These are phyloP conservation scores for Hippophae rhamnoides DNA, from an alignment of 306 rosid species.

Conservation along the genomic window DNA sequence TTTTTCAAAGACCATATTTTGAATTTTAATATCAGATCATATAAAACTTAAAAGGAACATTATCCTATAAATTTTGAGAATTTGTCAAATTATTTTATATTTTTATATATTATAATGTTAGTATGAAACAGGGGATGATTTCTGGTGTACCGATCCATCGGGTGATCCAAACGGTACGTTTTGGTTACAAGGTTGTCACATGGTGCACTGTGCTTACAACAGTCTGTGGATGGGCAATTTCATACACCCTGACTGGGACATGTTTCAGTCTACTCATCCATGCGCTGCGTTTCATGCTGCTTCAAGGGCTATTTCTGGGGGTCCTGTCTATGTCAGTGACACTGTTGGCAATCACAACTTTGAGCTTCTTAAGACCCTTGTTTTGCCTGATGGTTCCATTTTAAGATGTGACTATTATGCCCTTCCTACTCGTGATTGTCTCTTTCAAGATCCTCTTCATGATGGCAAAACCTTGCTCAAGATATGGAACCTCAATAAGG, in stretches of 20 bases:
- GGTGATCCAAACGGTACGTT: conserved; percentile 91
- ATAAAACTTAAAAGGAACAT: too few species aligned
- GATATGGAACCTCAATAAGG: conserved; percentile 94
- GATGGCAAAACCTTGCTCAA: conserved; percentile 91
- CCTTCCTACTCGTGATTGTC: conserved; percentile 73
- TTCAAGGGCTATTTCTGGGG: conserved; percentile 90
- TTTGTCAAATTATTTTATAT: not conserved
- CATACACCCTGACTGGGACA: conserved; percentile 96
- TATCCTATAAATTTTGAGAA: too few species aligned
- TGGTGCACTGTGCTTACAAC: conserved; percentile 94
- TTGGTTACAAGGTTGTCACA: conserved; percentile 98
- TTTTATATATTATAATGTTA: too few species aligned
- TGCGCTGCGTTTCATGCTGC: conserved; percentile 93
- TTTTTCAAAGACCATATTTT: too few species aligned
- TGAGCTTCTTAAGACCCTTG: conserved; percentile 55
- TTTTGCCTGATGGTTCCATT: conserved; percentile 78
- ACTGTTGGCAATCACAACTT: conserved; percentile 70
- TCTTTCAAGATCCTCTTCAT: conserved; percentile 80
- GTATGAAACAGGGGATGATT: conserved; percentile 67
- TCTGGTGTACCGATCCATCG: conserved; percentile 85
- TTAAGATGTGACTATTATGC: conserved; percentile 78
- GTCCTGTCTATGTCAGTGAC: conserved; percentile 86
- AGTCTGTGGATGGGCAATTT: conserved; percentile 97
- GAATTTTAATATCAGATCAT: too few species aligned
- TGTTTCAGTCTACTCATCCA: conserved; percentile 94